A percentile compares a stretch with the other conserved stretches of the same genome.
Conservation (phyloP, 176 grass and related monocot genomes). For the Eleusine coracana region DNA sequence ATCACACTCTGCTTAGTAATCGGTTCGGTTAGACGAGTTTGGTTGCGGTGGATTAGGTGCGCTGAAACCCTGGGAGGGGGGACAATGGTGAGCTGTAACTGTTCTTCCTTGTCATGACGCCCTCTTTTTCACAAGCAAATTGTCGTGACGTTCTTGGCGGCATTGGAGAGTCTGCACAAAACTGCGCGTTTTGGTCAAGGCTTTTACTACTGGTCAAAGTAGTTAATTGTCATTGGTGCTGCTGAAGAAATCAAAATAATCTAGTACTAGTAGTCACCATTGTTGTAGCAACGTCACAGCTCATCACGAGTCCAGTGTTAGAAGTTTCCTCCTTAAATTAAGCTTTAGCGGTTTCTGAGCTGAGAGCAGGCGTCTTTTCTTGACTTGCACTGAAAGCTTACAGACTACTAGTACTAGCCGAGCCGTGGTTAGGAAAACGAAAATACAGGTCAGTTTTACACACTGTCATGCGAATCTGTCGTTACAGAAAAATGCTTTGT, state of each 20-base stretch:
- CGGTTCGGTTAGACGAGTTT: not conserved
- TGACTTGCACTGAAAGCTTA: slow-evolving; percentile 27
- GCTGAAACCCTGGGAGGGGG: slow-evolving; percentile 36
- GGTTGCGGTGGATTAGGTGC: slow-evolving; percentile 26
- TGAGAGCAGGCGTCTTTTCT: slow-evolving; percentile 4
- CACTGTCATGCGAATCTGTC: not conserved
- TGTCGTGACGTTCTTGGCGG: not conserved
- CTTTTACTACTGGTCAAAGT: slow-evolving; percentile 26
- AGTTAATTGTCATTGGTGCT: slow-evolving; percentile 28
- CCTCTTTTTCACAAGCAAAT: not conserved
- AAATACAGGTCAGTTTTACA: not conserved
- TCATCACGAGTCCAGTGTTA: slow-evolving; percentile 8
- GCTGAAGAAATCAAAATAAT: not conserved
- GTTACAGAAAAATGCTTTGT: not conserved
- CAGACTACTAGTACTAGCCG: not conserved
- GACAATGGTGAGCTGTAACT: slow-evolving; percentile 35
- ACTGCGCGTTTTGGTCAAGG: slow-evolving; percentile 15
- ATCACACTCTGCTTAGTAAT: not conserved
- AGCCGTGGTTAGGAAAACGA: not conserved
- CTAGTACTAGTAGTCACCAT: not conserved
- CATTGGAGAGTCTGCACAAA: not conserved
- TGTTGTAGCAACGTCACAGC: not conserved
- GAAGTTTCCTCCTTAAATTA: slow-evolving; percentile 39
- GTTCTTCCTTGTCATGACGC: slow-evolving; percentile 7
- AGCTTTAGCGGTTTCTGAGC: not conserved